These are phyloP conservation scores for Cyberlindnera americana DNA, from an alignment of 805 yeast species.

Conservation along the genomic window DNA sequence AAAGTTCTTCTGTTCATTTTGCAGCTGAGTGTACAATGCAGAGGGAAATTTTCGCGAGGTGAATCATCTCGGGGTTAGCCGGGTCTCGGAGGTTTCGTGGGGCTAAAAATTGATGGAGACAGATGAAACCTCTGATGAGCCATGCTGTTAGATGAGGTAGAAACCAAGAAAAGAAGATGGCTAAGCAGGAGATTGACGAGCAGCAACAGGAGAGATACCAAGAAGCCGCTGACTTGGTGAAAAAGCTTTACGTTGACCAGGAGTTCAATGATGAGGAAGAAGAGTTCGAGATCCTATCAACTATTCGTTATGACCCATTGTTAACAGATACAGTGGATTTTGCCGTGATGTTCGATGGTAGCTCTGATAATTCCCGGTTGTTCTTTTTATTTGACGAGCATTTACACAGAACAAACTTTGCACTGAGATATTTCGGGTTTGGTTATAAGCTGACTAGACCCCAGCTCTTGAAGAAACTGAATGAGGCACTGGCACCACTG, in stretches of 20 bases:
- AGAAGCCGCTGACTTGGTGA: slow-evolving; percentile 3
- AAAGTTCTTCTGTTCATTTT: no score
- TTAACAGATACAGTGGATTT: slow-evolving; percentile 28
- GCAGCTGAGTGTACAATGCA: no score
- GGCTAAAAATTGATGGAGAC: no score
- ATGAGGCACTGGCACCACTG: slow-evolving; percentile 31
- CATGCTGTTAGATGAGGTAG: no score
- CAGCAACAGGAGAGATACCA: slow-evolving; percentile 10
- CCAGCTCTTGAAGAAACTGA: slow-evolving; percentile 40
- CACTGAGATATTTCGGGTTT: slow-evolving; percentile 54
- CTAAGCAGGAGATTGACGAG: slow-evolving; percentile 5
- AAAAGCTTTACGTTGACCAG: slow-evolving; percentile 5
- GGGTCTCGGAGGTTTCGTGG: no score
- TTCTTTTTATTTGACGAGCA: slow-evolving; percentile 70
- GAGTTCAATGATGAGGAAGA: slow-evolving; percentile 15
- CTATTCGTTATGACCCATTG: slow-evolving; percentile 73
- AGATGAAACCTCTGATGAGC: no score
- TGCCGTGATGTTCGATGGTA: slow-evolving; percentile 12
- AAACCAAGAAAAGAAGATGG: background rate
- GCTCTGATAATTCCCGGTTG: slow-evolving; percentile 15
- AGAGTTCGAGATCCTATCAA: slow-evolving; percentile 58
- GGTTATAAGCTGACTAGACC: slow-evolving; percentile 40
- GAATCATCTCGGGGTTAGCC: no score
- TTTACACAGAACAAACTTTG: slow-evolving; percentile 50
- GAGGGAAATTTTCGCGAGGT: no score